Evolutionary conservation across 495 filamentous ascomycete genomes (phyloP).

Genomic region (Xylaria grammica): DNA sequence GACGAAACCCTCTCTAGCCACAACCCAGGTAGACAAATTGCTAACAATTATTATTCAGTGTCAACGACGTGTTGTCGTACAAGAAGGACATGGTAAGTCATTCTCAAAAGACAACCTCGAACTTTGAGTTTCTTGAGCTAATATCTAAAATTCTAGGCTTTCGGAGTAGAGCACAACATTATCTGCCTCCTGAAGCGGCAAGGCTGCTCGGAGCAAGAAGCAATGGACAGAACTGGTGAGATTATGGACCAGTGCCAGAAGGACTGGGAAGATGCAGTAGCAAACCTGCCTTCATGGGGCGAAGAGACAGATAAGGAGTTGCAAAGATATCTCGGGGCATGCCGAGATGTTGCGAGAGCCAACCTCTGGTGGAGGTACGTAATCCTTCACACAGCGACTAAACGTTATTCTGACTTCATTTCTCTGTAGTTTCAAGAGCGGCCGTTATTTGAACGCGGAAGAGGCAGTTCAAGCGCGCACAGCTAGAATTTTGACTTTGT

Average conservation of each 20-base stretch:
- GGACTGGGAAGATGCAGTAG: constrained; percentile 5
- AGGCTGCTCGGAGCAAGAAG: constrained; percentile 4
- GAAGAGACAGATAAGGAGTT: constrained; percentile 8
- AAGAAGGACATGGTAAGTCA: constrained; percentile 11
- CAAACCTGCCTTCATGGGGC: constrained; percentile 11
- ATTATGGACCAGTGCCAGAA: constrained; percentile 7
- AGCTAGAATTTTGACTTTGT: background rate
- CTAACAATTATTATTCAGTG: background rate
- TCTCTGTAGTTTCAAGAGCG: background rate
- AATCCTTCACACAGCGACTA: background rate
- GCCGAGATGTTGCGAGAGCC: background rate
- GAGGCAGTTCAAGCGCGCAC: background rate
- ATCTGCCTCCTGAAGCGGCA: constrained; percentile 7
- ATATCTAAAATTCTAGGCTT: background rate
- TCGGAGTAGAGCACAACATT: constrained; percentile 5
- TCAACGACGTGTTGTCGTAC: constrained; percentile 12
- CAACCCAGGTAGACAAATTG: background rate
- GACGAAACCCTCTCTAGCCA: no score
- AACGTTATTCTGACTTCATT: background rate
- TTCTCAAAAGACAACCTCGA: no score
- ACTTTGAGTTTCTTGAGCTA: background rate
- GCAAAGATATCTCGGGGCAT: background rate
- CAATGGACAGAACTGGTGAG: constrained; percentile 9
- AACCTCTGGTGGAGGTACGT: constrained; percentile 14
- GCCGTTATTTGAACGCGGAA: background rate